Conservation (phyloP, 805 yeast genomes). For the Wickerhamomyces hampshirensis region DNA sequence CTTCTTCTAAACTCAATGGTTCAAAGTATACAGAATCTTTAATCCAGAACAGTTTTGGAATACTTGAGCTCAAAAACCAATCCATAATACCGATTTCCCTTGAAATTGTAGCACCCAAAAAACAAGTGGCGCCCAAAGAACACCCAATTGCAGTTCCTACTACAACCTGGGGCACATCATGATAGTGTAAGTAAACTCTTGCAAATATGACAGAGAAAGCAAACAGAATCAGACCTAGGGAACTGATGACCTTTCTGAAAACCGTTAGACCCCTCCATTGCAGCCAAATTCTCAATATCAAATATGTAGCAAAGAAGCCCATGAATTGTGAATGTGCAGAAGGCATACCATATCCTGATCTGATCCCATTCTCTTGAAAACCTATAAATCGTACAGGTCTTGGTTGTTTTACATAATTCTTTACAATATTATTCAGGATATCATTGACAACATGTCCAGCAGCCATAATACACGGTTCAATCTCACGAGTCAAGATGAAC, state of each 20-base stretch:
- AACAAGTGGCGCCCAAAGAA: slow-evolving; percentile 54
- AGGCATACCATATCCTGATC: slow-evolving; percentile 90
- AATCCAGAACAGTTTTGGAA: slow-evolving; percentile 45
- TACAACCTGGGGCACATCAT: slow-evolving; percentile 63
- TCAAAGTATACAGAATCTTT: slow-evolving; percentile 56
- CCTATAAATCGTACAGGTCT: slow-evolving; percentile 54
- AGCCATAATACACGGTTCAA: slow-evolving; percentile 78
- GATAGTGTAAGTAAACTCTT: slow-evolving; percentile 76
- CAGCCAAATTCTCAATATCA: slow-evolving; percentile 37
- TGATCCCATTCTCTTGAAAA: slow-evolving; percentile 34
- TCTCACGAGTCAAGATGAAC: slow-evolving; percentile 77
- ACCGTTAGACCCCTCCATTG: slow-evolving; percentile 37
- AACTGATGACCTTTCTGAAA: slow-evolving; percentile 27
- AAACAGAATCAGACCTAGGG: slow-evolving; percentile 24
- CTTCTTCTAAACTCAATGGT: slow-evolving; percentile 43
- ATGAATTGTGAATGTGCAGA: slow-evolving; percentile 95
- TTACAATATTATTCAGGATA: slow-evolving; percentile 60
- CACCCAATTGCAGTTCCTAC: slow-evolving; percentile 69
- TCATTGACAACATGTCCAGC: slow-evolving; percentile 85
- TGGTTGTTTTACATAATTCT: slow-evolving; percentile 59
- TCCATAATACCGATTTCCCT: slow-evolving; percentile 67
- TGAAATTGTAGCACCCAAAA: slow-evolving; percentile 42
- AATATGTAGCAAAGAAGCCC: slow-evolving; percentile 73
- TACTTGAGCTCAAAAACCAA: slow-evolving; percentile 56
- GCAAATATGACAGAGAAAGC: slow-evolving; percentile 53